Evolutionary conservation across 306 rosid genomes (phyloP), one percentile per base, ranked within the genome.

Genomic region (Alnus rubra): DNA sequence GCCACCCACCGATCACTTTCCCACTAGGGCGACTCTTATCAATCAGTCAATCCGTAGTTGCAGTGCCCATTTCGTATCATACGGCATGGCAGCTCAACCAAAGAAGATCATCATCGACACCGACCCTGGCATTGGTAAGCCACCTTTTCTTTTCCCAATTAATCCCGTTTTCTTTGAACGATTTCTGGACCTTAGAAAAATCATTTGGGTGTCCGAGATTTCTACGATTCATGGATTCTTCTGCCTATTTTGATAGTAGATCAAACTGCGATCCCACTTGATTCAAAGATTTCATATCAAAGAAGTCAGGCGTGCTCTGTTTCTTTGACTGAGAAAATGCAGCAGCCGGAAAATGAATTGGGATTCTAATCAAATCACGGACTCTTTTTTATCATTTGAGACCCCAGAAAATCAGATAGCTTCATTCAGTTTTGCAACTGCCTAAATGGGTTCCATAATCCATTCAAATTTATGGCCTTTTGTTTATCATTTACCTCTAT

Each of bases 101-200:
- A 92, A 92, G 92, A 92, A 92, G 89, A 87, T 92, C 79, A 92
- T 94, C 81, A 94, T 94, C 48, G 98, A 94, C 76, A 94, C 98
- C 15, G 98, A 94, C 71, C 98, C 98, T 44, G 98, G 98, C 44
- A 89, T 94, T 63, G 98, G 98, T 93, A 79, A 55, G 63, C 14
- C 48, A 37, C 48, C 33, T 72, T 74, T 70, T 50, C 35, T 58
- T 49, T 35, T 81, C 60, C 47, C 18, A 15, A 9, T 16, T n/a
- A 16, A 44, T 71, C 65, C 49, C 11, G 30, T 60, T 58, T 56
- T 50, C 63, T 30, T 51, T 3, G 23, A 72, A 51, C 44, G 5
- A 14, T 2, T 15, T 64, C 37, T 62, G 44, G 16, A 62, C 39
- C 16, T 31, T 62, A 10, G 16, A 1, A 14, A 55, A 19, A n/a